phyloP scores from a whole-genome alignment of 306 rosid species.

The Casuarina cunninghamiana region DNA sequence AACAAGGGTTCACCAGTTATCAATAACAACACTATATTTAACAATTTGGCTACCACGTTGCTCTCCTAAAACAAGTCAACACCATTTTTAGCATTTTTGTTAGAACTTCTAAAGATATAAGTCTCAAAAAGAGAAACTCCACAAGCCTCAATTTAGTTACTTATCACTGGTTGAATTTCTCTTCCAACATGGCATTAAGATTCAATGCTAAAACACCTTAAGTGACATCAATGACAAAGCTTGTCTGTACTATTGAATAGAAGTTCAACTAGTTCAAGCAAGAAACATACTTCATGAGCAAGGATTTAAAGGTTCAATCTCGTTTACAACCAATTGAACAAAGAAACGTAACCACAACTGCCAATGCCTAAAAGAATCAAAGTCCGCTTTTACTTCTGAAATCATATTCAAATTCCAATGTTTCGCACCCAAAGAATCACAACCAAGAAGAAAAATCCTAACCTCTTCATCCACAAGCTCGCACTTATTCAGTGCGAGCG shows the following conservation, averaged over 20 bases:
- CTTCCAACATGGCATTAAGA: not conserved
- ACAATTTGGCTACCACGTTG: not conserved
- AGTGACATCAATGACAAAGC: not conserved
- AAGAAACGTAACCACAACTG: not conserved
- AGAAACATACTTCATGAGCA: not conserved
- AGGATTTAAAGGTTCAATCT: not conserved
- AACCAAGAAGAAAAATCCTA: conserved; percentile 3
- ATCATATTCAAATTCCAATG: not conserved
- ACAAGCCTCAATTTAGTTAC: too few species aligned
- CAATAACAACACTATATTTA: not conserved
- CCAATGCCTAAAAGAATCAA: not conserved
- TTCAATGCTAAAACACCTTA: not conserved
- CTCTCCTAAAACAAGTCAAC: too few species aligned
- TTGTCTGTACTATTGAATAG: not conserved
- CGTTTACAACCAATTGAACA: not conserved
- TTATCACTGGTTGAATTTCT: too few species aligned
- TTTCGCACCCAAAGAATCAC: not conserved
- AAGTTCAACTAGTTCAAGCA: not conserved
- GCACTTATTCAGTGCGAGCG: conserved; percentile 71
- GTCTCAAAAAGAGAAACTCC: too few species aligned
- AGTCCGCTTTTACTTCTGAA: not conserved
- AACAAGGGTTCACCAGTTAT: not conserved
- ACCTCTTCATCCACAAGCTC: conserved; percentile 90
- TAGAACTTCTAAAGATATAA: too few species aligned
- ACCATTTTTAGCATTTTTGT: too few species aligned